Percentiles rank a stretch among this genome's conserved stretches.
Evolutionary conservation across 257 asterid genomes (phyloP).

Genomic region (Solanum clarkiae): DNA sequence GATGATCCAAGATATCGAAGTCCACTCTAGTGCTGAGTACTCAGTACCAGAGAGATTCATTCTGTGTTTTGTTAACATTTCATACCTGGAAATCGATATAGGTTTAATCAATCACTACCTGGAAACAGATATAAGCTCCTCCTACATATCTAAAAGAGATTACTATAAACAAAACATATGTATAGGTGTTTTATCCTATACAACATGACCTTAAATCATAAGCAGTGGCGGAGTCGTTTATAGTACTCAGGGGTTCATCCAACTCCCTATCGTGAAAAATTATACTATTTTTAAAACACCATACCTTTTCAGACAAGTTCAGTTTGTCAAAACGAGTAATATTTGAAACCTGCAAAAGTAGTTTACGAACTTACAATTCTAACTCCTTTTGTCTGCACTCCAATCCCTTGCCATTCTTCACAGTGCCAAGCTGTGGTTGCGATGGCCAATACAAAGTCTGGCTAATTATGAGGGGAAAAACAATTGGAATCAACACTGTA

Average conservation of each 20-base stretch:
- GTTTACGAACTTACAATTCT: slow-evolving; percentile 42
- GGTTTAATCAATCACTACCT: not conserved
- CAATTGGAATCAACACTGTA: slow-evolving; percentile 60
- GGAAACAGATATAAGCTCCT: not conserved
- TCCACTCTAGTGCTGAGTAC: slow-evolving; percentile 65
- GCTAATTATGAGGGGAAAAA: slow-evolving; percentile 69
- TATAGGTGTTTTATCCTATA: not conserved
- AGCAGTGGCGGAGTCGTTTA: no score
- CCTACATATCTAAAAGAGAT: no score
- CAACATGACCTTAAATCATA: not conserved
- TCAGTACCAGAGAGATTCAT: slow-evolving; percentile 30
- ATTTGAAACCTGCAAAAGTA: not conserved
- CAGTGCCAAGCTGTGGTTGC: slow-evolving; percentile 52
- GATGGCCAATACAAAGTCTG: slow-evolving; percentile 50
- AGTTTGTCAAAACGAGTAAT: not conserved
- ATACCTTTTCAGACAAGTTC: not conserved
- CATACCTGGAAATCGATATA: slow-evolving; percentile 30
- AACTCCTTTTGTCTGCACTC: slow-evolving; percentile 41
- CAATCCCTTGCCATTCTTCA: slow-evolving; percentile 37
- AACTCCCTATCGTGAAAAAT: no score
- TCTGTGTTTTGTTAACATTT: slow-evolving; percentile 34
- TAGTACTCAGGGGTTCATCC: no score
- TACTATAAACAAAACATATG: not conserved
- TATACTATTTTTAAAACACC: not conserved
- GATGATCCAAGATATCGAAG: slow-evolving; percentile 64